Percentiles rank a stretch among this genome's conserved stretches.
Conservation (phyloP, 768 basidiomycete genomes). For the Rhodotorula diobovata region DNA sequence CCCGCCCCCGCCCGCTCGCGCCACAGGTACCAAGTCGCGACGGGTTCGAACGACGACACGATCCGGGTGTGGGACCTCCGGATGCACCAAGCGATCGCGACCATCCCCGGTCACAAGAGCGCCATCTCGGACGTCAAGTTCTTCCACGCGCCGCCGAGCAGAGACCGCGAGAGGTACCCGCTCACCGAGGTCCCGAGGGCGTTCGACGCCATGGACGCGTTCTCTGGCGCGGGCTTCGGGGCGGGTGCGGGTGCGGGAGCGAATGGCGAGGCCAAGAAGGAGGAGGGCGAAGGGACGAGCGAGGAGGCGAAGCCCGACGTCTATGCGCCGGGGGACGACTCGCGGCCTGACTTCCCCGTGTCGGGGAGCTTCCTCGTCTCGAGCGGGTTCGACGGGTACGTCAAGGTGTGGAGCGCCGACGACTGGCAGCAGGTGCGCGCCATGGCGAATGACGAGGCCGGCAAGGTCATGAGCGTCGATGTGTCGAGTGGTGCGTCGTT, state of each 20-base stretch:
- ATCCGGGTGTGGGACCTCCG: slow-evolving; percentile 99
- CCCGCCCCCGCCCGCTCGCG: slow-evolving; percentile 7
- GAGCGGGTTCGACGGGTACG: slow-evolving; percentile 87
- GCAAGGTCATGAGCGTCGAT: slow-evolving; percentile 99
- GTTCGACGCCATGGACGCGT: slow-evolving; percentile 21
- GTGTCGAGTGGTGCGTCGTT: slow-evolving; percentile 57
- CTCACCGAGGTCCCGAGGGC: slow-evolving; percentile 19
- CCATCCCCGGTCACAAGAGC: slow-evolving; percentile 90
- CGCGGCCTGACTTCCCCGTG: slow-evolving; percentile 66
- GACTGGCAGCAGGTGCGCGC: slow-evolving; percentile 91
- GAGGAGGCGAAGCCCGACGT: slow-evolving; percentile 27
- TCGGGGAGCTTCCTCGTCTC: slow-evolving; percentile 90
- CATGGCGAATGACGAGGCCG: slow-evolving; percentile 77
- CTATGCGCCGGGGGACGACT: slow-evolving; percentile 49
- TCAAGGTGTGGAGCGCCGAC: slow-evolving; percentile 95
- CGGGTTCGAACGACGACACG: slow-evolving; percentile 93
- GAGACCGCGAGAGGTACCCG: slow-evolving; percentile 13
- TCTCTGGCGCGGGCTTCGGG: slow-evolving; percentile 24
- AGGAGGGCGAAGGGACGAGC: slow-evolving; percentile 30
- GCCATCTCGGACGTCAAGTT: slow-evolving; percentile 94
- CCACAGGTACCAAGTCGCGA: slow-evolving; percentile 87
- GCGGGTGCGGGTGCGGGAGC: too few relatives aligned
- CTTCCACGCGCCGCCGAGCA: slow-evolving; percentile 56
- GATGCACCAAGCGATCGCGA: slow-evolving; percentile 83
- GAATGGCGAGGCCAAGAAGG: slow-evolving; percentile 5